Evolutionary conservation across 345 rosid species (phyloP), one percentile per base, ranked within the genome.

Genomic region (Eucalyptus erythrocorys): DNA sequence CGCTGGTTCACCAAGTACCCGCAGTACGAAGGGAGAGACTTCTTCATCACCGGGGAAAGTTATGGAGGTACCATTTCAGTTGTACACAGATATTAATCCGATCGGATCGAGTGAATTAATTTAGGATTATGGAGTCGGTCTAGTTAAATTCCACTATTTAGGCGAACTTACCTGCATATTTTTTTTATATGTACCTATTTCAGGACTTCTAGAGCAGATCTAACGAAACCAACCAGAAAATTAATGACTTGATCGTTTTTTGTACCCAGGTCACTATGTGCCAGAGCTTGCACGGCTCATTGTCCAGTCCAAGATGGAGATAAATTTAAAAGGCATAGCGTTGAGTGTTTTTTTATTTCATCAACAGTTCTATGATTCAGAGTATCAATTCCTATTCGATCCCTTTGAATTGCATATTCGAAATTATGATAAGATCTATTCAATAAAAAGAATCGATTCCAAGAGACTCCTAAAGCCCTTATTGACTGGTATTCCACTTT

Each of bases 271-370:
- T 51, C 94, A 93, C 88, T 93, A 91, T 91, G 92, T 92, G 48
- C 95, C 95, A 27, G 93, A 93, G 89, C 92, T 93, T 17, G 94
- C 93, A 32, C 89, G 85, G 19, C 92, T 90, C 26, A 81, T 93
- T 42, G 68, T 90, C 85, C 51, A 91, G 80, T 87, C 92, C 82
- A 87, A 89, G 55, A 45, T 71, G 81, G 27, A 84, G 64, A 88
- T 87, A 91, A 91, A 91, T 59, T 87, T 92, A 13, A 92, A 92
- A 68, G 95, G 91, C 86, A 87, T 92, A 45, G 93, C 94, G 61
- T 93, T 93, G 88, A 91, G 94, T 85, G n/a, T 57, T 27, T 6
- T 6, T 76, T 71, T 32, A 9, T 30, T 8, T 48, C 27, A 32
- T 21, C 22, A 24, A 71, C 81, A 71, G 45, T 71, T 71, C 45